phyloP scores from a whole-genome alignment of 306 rosid species.

The Erythrophleum fordii region DNA sequence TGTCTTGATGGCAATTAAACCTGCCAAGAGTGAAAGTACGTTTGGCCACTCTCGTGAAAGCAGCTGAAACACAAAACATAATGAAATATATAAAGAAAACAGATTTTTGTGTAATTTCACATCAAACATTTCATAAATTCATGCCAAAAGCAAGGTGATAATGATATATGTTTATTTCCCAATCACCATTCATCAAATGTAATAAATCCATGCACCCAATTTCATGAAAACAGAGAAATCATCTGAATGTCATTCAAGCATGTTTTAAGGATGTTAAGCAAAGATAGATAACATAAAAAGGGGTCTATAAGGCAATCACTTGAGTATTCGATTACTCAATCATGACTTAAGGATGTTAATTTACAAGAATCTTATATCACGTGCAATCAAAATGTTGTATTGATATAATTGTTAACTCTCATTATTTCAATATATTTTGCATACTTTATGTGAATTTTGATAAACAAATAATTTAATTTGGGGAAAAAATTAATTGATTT shows the following conservation, averaged over 20 bases:
- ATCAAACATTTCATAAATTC: constrained; percentile 17
- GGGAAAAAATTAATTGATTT: too few species aligned
- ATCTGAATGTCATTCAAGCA: not conserved
- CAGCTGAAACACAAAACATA: constrained; percentile 63
- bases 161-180: constrained; percentile 8
- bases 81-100: constrained; percentile 14
- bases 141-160: constrained; percentile 1
- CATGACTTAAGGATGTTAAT: constrained; percentile 14
- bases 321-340: too few species aligned
- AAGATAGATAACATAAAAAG: constrained; percentile 7
- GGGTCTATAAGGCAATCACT: too few species aligned
- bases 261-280: not conserved
- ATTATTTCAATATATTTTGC: too few species aligned
- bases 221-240: constrained; percentile 24
- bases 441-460: too few species aligned
- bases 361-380: constrained; percentile 23
- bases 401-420: too few species aligned
- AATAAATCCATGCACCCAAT: constrained; percentile 18
- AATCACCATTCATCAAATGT: not conserved
- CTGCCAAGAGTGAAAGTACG: constrained; percentile 91
- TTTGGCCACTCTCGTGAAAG: constrained; percentile 98
- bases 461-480: too few species aligned
- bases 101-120: constrained; percentile 24
- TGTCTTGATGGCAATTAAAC: constrained; percentile 89
- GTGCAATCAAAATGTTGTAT: constrained; percentile 29